A percentile compares a stretch with the other conserved stretches of the same genome.
Conservation (phyloP, 441 rosid species). For the Euphorbia celastroides region DNA sequence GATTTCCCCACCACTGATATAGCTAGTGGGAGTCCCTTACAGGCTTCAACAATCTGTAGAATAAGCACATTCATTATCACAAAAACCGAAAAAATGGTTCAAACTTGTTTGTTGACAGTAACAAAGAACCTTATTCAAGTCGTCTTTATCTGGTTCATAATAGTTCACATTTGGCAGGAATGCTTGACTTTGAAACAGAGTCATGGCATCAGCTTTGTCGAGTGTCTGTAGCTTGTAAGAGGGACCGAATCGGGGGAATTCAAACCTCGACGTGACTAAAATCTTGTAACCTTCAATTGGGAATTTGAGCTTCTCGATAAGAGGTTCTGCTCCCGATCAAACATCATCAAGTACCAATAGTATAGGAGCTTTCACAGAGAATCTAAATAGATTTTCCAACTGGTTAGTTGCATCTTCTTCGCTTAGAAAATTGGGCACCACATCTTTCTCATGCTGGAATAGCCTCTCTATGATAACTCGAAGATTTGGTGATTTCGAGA, state of each 20-base stretch:
- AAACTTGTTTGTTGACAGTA: too few species aligned
- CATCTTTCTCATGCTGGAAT: slow-evolving; percentile 27
- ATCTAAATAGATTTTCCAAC: slow-evolving; percentile 35
- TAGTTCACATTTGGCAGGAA: slow-evolving; percentile 11
- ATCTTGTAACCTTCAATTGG: slow-evolving; percentile 38
- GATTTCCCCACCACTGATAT: slow-evolving; percentile 56
- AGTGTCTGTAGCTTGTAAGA: slow-evolving; percentile 33
- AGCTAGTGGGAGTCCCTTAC: slow-evolving; percentile 61
- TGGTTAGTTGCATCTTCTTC: slow-evolving; percentile 38
- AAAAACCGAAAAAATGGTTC: too few species aligned
- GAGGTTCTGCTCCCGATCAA: slow-evolving; percentile 41
- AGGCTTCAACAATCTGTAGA: slow-evolving; percentile 55
- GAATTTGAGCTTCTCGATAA: slow-evolving; percentile 31
- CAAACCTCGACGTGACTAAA: slow-evolving; percentile 66
- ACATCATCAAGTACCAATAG: slow-evolving; percentile 76
- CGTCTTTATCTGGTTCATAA: slow-evolving; percentile 21
- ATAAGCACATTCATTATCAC: not conserved
- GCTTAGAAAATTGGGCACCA: slow-evolving; percentile 25
- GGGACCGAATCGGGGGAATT: slow-evolving; percentile 34
- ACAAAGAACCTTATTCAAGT: slow-evolving; percentile 33
- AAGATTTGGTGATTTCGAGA: slow-evolving; percentile 43
- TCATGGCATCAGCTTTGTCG: slow-evolving; percentile 28
- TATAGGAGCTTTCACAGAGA: slow-evolving; percentile 19
- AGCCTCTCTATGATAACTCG: slow-evolving; percentile 30
- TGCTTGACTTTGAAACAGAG: slow-evolving; percentile 39